A percentile compares a stretch with the other conserved stretches of the same genome.
Evolutionary conservation across 2,329 filamentous ascomycete species (phyloP).

Genomic region (Sporothrix schenckii): DNA sequence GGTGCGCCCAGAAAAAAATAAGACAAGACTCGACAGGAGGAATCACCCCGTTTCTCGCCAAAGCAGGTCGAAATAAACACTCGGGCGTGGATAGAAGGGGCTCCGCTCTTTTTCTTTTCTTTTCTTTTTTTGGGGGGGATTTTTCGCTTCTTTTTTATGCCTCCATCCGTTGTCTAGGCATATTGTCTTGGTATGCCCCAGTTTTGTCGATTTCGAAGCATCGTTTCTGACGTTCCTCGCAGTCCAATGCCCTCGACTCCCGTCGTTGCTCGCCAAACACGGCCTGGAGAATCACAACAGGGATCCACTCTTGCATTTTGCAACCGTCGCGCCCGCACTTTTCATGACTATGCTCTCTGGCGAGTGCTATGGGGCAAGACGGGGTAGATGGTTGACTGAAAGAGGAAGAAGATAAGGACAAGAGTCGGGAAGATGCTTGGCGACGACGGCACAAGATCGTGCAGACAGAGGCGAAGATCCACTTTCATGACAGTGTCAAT

Average conservation of each 20-base stretch:
- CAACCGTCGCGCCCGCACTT: constrained; percentile 25
- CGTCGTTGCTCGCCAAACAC: not conserved
- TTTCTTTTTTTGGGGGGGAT: no score
- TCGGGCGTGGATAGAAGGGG: not conserved
- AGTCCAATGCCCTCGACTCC: not conserved
- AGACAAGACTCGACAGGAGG: not conserved
- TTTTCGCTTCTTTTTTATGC: not conserved
- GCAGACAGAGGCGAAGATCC: not conserved
- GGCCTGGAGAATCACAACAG: constrained; percentile 23
- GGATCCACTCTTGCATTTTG: constrained; percentile 28
- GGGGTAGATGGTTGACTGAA: not conserved
- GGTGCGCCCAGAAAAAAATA: not conserved
- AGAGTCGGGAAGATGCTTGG: not conserved
- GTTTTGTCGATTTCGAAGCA: not conserved
- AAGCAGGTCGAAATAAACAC: constrained; percentile 14
- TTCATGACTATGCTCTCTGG: constrained; percentile 7
- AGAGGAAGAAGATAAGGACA: not conserved
- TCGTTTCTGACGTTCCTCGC: not conserved
- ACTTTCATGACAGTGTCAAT: not conserved
- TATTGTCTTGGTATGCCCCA: no score
- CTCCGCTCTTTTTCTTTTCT: not conserved
- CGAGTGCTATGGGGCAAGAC: constrained; percentile 1
- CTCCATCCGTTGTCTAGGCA: not conserved
- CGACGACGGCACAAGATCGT: not conserved
- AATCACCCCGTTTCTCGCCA: constrained; percentile 24